These are phyloP conservation scores for Aspergillus saccharolyticus DNA, from an alignment of 495 filamentous ascomycete genomes.

Conservation along the genomic window DNA sequence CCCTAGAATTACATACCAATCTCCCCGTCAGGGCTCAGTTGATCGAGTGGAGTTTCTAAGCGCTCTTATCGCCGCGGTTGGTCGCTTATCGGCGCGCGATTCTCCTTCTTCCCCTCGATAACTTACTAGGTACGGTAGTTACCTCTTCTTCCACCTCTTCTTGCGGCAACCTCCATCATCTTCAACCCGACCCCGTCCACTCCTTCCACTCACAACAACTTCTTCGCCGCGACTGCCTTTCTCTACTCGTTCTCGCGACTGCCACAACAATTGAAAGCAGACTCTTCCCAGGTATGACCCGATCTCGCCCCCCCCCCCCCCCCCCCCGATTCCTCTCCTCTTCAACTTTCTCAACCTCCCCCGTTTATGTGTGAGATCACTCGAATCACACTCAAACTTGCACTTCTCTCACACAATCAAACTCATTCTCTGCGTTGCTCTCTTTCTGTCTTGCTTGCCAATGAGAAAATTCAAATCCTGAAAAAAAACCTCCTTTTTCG, in stretches of 20 bases:
- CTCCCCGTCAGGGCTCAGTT: neutral
- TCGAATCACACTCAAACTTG: neutral
- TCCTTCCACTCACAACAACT: neutral
- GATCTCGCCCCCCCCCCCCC: neutral
- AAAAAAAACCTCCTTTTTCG: neutral
- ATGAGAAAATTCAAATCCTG: neutral
- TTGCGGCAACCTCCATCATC: neutral
- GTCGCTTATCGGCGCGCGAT: conserved; percentile 18
- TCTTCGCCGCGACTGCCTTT: conserved; percentile 1
- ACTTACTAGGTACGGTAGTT: no score
- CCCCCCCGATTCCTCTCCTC: neutral
- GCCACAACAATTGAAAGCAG: neutral
- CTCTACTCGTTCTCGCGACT: conserved; percentile 5
- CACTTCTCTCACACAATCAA: no score
- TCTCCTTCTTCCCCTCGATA: conserved; percentile 6
- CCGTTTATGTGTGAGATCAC: no score
- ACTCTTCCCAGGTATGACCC: conserved; percentile 9
- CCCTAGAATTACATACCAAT: neutral
- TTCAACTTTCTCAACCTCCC: conserved; percentile 1
- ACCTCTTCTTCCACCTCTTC: neutral
- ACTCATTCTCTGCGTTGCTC: no score
- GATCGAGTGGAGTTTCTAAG: conserved; percentile 1
- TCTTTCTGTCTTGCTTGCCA: neutral
- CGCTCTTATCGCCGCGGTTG: conserved; percentile 23
- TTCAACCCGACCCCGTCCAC: neutral